Evolutionary conservation across 2,329 filamentous ascomycete species (phyloP).

Genomic region (Apiospora saccharicola): DNA sequence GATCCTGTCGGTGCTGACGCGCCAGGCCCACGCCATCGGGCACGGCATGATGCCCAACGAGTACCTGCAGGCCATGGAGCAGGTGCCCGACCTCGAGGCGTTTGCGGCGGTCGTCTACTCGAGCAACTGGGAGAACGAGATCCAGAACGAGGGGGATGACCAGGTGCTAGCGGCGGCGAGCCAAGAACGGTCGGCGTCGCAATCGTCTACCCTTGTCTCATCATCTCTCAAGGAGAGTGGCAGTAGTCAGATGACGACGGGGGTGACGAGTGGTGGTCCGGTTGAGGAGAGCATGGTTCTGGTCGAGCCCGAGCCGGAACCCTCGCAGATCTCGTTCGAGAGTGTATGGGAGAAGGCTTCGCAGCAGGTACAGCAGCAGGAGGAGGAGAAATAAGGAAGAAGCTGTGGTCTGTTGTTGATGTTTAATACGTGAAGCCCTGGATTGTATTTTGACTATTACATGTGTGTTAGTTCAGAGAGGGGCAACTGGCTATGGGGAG

Average conservation of each 20-base stretch:
- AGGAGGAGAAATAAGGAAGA: not conserved
- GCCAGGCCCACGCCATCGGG: conserved; percentile 90
- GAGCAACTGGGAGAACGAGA: conserved; percentile 79
- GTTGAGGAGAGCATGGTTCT: conserved; percentile 62
- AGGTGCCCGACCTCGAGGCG: conserved; percentile 77
- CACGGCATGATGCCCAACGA: conserved; percentile 74
- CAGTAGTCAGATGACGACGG: conserved; percentile 25
- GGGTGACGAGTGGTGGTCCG: conserved; percentile 25
- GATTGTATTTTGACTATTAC: conserved; percentile 11
- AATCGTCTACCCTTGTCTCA: not conserved
- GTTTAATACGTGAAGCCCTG: not conserved
- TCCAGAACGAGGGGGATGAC: conserved; percentile 54
- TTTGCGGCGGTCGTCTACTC: conserved; percentile 89
- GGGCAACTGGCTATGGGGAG: not conserved
- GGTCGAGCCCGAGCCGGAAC: conserved; percentile 46
- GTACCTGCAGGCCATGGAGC: conserved; percentile 78
- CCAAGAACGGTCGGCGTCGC: not conserved
- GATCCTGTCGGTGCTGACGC: conserved; percentile 86
- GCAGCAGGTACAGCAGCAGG: conserved; percentile 41
- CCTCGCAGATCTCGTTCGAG: conserved; percentile 62
- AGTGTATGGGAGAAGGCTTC: conserved; percentile 74
- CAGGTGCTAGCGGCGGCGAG: conserved; percentile 26
- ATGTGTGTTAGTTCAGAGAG: not conserved
- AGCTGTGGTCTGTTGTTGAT: not conserved
- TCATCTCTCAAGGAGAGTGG: not conserved